A percentile compares a stretch with the other conserved stretches of the same genome.
Evolutionary conservation across 352 stramenopile species (phyloP).

Genomic region (Thalassiosira hispida): DNA sequence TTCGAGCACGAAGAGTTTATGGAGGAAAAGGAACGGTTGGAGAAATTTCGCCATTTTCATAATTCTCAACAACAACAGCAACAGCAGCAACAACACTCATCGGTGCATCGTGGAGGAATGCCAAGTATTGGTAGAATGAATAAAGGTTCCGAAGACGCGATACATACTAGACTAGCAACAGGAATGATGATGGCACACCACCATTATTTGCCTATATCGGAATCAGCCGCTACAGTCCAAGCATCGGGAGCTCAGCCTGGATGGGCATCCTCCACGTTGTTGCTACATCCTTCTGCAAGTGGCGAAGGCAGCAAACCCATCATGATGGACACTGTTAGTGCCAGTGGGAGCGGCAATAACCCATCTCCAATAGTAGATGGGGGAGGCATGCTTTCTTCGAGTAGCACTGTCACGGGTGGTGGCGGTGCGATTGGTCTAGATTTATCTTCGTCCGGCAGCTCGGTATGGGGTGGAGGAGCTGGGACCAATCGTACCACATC

Average conservation of each 20-base stretch:
- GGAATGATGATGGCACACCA: not conserved
- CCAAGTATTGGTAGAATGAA: too few relatives aligned
- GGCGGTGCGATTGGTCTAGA: constrained; percentile 27
- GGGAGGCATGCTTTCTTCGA: not conserved
- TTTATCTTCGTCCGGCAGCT: constrained; percentile 36
- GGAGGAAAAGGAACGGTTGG: constrained; percentile 38
- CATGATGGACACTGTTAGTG: not conserved
- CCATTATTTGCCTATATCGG: constrained; percentile 22
- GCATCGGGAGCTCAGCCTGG: constrained; percentile 29
- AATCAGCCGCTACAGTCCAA: constrained; percentile 30
- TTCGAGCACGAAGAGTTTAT: constrained; percentile 72
- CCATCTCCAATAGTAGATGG: not conserved
- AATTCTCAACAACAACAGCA: not conserved
- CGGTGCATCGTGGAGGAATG: too few relatives aligned
- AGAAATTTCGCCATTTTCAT: constrained; percentile 24
- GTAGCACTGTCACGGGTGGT: not conserved
- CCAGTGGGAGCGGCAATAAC: too few relatives aligned
- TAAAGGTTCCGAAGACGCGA: not conserved
- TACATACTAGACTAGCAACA: not conserved
- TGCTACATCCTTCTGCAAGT: not conserved
- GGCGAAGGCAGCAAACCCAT: not conserved
- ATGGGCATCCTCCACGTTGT: constrained; percentile 21
- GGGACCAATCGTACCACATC: not conserved
- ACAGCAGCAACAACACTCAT: not conserved
- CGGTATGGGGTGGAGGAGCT: not conserved